Conservation (phyloP, 2,329 filamentous ascomycete genomes). For the Ilyonectria sp. region DNA sequence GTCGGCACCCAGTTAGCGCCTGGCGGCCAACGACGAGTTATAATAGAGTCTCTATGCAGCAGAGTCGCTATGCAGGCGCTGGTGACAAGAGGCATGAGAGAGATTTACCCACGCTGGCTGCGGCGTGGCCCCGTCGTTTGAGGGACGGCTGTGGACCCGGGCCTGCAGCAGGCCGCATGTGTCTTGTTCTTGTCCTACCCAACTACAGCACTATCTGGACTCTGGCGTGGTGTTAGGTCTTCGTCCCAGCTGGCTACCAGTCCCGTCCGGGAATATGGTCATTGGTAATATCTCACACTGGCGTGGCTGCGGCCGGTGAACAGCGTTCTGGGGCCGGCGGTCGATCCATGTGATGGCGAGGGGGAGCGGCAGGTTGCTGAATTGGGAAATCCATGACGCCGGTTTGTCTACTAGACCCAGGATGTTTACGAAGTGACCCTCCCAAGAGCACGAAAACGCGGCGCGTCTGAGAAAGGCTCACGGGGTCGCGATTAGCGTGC, state of each 20-base stretch:
- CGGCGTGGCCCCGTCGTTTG: conserved; percentile 13
- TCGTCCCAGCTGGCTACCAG: conserved; percentile 17
- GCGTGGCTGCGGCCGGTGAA: conserved; percentile 48
- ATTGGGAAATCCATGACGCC: conserved; percentile 48
- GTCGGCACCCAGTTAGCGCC: conserved; percentile 23
- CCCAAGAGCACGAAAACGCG: conserved; percentile 38
- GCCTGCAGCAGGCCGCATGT: conserved; percentile 32
- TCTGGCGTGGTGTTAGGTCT: conserved; percentile 21
- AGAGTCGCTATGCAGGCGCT: conserved; percentile 25
- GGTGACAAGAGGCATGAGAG: conserved; percentile 10
- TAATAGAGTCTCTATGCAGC: conserved; percentile 17
- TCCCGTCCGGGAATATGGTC: conserved; percentile 33
- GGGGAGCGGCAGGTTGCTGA: conserved; percentile 44
- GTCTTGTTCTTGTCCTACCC: conserved; percentile 36
- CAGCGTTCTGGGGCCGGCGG: conserved; percentile 37
- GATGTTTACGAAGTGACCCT: conserved; percentile 34
- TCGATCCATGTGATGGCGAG: conserved; percentile 48
- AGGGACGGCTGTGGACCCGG: conserved; percentile 27
- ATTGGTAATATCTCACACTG: conserved; percentile 44
- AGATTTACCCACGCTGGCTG: conserved; percentile 8
- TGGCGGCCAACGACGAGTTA: conserved; percentile 11
- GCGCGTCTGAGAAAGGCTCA: conserved; percentile 42
- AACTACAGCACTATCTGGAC: conserved; percentile 17
- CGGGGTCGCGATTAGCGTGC: conserved; percentile 47
- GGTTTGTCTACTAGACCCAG: conserved; percentile 37